phyloP scores from a whole-genome alignment of 371 early-diverging fungal species.

The Circinella umbellata region DNA sequence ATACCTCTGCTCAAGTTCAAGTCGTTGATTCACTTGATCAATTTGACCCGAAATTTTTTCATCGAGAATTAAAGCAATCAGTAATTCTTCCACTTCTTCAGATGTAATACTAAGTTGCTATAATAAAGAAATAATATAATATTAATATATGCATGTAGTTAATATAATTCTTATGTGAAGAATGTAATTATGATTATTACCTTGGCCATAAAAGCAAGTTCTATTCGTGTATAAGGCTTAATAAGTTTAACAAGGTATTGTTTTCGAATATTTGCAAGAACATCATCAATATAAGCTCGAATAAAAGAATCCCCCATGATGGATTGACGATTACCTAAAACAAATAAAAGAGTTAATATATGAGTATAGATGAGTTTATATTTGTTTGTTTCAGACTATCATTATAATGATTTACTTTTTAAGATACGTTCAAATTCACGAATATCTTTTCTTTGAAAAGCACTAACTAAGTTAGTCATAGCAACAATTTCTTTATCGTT shows the following conservation, averaged over 20 bases:
- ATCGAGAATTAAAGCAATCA: constrained; percentile 88
- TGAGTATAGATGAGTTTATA: background rate
- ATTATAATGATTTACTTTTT: constrained; percentile 22
- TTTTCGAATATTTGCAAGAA: constrained; percentile 86
- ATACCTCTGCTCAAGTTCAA: constrained; percentile 74
- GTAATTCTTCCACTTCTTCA: constrained; percentile 83
- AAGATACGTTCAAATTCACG: constrained; percentile 86
- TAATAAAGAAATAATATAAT: background rate
- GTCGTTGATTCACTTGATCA: constrained; percentile 80
- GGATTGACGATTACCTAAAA: constrained; percentile 63
- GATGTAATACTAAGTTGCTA: constrained; percentile 79
- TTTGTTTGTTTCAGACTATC: background rate
- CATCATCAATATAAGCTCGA: constrained; percentile 86
- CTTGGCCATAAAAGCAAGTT: constrained; percentile 77
- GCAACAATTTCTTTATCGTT: constrained; percentile 89
- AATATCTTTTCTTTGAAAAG: constrained; percentile 90
- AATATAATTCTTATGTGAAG: background rate
- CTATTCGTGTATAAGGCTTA: constrained; percentile 91
- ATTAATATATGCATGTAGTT: no score
- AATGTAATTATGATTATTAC: constrained; percentile 38
- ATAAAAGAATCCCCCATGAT: constrained; percentile 94
- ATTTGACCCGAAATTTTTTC: constrained; percentile 82
- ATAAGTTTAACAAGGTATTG: constrained; percentile 86
- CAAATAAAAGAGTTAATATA: no score
- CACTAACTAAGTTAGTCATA: constrained; percentile 90